Evolutionary conservation across 148 eudicot genomes (phyloP), one percentile per base, ranked within the genome.

Genomic region (Tetragonia tetragonoides): DNA sequence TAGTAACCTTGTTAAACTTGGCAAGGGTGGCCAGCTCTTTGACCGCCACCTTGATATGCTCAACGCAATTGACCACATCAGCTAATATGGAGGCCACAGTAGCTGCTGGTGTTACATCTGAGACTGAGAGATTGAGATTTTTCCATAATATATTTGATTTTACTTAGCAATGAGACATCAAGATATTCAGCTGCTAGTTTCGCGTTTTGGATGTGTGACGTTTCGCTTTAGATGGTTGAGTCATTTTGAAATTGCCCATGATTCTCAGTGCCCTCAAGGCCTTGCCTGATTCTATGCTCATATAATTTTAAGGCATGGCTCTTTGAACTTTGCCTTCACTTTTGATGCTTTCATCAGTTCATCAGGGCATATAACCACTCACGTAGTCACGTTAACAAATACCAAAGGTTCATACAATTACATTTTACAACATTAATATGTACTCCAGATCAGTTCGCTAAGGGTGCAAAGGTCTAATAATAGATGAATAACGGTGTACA

Each of bases 241-340:
- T 84, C 89, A 89, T 88, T 73, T 70, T 82, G 77, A 81, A 34
- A 92, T 83, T n/a, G 88, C 75, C 21, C 66, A 4, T 9, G 93
- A 77, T 9, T n/a, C n/a, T n/a, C n/a, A 92, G 49, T 81, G 89
- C 86, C 54, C 84, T 89, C 21, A 90, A 18, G 3, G 90, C 93
- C 16, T 72, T 46, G 64, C 91, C 80, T 23, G 83, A 80, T 60
- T 89, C 91, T 4, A 77, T 49, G 76, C 88, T 85, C 82, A 92
- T 81, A n/a, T n/a, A n/a, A n/a, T n/a, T 56, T 81, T 88, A 15
- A 37, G 81, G 85, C 91, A 89, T 0, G 85, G 38, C 39, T 90
- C 89, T 80, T 84, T 77, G 57, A 90, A 79, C 72, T 79, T 85
- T 6, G 47, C 63, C 84, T 83, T 81, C 42, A 83, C 65, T 75